These are phyloP conservation scores for Tylopilus subfusipes DNA, from an alignment of 768 basidiomycete genomes.

Conservation along the genomic window DNA sequence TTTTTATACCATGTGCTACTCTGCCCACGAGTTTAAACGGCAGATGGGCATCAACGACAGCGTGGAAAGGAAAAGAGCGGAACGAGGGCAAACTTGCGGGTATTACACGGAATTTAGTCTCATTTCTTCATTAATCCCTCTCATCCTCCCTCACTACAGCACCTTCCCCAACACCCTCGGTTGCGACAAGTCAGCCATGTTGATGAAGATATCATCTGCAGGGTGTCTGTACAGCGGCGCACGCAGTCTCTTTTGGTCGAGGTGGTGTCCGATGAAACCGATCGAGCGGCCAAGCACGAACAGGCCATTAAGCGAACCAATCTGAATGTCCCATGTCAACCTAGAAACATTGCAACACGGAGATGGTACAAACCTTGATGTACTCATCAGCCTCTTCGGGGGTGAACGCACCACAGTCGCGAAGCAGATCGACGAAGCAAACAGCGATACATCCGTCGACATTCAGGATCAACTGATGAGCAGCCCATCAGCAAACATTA, in stretches of 20 bases:
- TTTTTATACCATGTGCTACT: neutral
- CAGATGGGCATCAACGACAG: neutral
- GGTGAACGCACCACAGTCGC: constrained; percentile 91
- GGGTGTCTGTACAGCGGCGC: constrained; percentile 94
- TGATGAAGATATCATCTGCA: constrained; percentile 94
- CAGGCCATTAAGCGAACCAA: constrained; percentile 91
- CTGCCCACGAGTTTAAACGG: too few species aligned
- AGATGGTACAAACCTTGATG: constrained; percentile 56
- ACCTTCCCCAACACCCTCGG: constrained; percentile 67
- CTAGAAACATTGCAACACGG: neutral
- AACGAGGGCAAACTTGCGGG: constrained; percentile 2
- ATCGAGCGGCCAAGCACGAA: constrained; percentile 98
- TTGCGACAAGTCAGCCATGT: constrained; percentile 82
- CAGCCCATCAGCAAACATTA: neutral
- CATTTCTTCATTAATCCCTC: neutral
- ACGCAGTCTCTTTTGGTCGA: constrained; percentile 94
- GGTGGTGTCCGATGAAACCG: constrained; percentile 95
- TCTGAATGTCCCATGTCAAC: constrained; percentile 37
- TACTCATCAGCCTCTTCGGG: constrained; percentile 96
- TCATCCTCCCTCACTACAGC: neutral
- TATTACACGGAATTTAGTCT: constrained; percentile 21
- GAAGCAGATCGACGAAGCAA: constrained; percentile 92
- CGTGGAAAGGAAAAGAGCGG: neutral
- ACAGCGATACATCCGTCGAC: constrained; percentile 95
- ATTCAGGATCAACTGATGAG: constrained; percentile 78